Percentiles rank a stretch among this genome's conserved stretches.
These are phyloP conservation scores for Lipomyces sp. DNA, from an alignment of 805 yeast species.

Conservation along the genomic window DNA sequence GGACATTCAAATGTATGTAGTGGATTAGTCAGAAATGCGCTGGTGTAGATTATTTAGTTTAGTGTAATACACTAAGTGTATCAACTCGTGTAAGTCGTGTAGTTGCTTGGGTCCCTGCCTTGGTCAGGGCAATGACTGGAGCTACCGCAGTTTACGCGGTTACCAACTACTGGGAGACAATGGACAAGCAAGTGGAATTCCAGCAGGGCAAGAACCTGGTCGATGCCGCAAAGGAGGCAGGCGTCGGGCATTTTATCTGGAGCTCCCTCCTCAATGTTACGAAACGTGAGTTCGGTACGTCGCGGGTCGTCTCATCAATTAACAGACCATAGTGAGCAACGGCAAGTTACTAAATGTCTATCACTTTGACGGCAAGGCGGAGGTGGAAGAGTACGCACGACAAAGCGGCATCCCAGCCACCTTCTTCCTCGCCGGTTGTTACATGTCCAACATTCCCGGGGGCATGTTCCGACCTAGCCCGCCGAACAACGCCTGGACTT, in stretches of 20 bases:
- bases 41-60: too few relatives aligned
- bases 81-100: slow-evolving; percentile 12
- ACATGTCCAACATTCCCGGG: neutral
- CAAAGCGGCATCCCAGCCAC: neutral
- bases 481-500: too few relatives aligned
- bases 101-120: neutral
- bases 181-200: neutral
- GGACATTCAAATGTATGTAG: too few relatives aligned
- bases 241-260: neutral
- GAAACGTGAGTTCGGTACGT: neutral
- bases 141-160: slow-evolving; percentile 10
- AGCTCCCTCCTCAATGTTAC: neutral
- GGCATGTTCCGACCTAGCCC: too few relatives aligned
- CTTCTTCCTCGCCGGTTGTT: neutral
- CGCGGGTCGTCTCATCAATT: neutral
- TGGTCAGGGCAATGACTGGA: slow-evolving; percentile 6
- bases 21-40: too few relatives aligned
- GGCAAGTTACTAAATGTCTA: neutral
- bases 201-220: slow-evolving; percentile 16
- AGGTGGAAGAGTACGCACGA: neutral
- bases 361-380: neutral
- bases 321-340: neutral
- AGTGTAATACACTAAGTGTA: neutral
- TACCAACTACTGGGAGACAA: slow-evolving; percentile 4
- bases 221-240: slow-evolving; percentile 13